phyloP scores from a whole-genome alignment of 306 rosid species.

The Malus domestica region DNA sequence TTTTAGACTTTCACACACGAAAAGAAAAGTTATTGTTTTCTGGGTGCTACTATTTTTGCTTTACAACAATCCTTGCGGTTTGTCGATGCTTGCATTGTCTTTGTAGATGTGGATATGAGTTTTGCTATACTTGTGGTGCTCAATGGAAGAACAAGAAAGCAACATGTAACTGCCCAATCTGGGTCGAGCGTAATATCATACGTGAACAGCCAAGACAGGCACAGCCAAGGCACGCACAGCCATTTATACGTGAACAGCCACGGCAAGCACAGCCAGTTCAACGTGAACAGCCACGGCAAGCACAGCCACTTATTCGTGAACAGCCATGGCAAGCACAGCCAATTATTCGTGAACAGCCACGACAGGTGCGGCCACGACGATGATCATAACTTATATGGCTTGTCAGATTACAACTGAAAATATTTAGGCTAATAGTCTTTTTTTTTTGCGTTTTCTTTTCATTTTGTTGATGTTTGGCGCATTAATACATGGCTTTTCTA shows the following conservation, averaged over 20 bases:
- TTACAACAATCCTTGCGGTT: background rate
- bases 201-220: background rate
- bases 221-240: no score
- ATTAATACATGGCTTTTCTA: no score
- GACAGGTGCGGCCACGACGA: background rate
- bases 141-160: conserved; percentile 67
- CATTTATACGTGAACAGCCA: no score
- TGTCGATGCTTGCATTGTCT: conserved; percentile 8
- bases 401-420: background rate
- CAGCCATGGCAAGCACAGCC: no score
- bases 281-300: no score
- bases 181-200: conserved; percentile 58
- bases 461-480: background rate
- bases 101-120: conserved; percentile 64
- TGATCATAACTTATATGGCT: background rate
- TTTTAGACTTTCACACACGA: background rate
- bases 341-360: no score
- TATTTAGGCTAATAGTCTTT: background rate
- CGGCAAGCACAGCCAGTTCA: no score
- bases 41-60: background rate
- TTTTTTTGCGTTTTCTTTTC: background rate
- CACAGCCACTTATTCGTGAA: no score
- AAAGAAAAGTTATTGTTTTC: background rate
- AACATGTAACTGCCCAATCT: conserved; percentile 68
- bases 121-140: conserved; percentile 78